Evolutionary conservation across 306 rosid genomes (phyloP).

Genomic region (Urtica urens): DNA sequence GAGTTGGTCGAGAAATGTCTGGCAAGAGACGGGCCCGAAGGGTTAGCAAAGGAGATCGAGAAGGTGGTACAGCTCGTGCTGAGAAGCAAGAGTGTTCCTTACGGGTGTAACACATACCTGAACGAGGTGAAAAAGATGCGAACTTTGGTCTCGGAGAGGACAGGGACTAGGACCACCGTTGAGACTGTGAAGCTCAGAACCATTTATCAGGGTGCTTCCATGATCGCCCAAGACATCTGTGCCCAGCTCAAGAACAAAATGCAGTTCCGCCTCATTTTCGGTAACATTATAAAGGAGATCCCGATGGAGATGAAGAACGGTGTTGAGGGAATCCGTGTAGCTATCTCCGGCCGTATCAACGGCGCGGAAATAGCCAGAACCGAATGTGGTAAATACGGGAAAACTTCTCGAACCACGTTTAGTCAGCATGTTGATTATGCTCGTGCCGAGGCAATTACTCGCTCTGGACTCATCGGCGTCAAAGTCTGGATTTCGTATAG

Average conservation of each 20-base stretch:
- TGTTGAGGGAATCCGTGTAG: neutral
- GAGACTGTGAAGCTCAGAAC: conserved; percentile 7
- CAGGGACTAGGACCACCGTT: neutral
- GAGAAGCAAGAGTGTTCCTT: conserved; percentile 5
- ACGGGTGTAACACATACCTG: neutral
- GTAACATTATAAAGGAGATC: neutral
- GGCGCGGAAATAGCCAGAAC: conserved; percentile 1
- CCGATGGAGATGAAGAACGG: neutral
- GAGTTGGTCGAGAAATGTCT: conserved; percentile 1
- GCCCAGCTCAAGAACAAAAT: neutral
- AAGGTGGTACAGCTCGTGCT: neutral
- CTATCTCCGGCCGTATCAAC: neutral
- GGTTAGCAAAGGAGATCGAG: conserved; percentile 3
- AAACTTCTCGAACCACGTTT: conserved; percentile 8
- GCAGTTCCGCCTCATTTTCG: neutral
- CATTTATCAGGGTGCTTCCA: conserved; percentile 5
- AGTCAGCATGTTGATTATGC: conserved; percentile 7
- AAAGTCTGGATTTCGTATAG: neutral
- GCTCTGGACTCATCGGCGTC: neutral
- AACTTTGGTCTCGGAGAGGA: neutral
- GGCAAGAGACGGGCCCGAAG: neutral
- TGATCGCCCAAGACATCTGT: neutral
- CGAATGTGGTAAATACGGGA: conserved; percentile 4
- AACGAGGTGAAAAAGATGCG: conserved; percentile 9
- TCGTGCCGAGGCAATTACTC: neutral